Base-by-base conservation (phyloP, 345 rosid genomes). In the Lepidium sativum region DNA sequence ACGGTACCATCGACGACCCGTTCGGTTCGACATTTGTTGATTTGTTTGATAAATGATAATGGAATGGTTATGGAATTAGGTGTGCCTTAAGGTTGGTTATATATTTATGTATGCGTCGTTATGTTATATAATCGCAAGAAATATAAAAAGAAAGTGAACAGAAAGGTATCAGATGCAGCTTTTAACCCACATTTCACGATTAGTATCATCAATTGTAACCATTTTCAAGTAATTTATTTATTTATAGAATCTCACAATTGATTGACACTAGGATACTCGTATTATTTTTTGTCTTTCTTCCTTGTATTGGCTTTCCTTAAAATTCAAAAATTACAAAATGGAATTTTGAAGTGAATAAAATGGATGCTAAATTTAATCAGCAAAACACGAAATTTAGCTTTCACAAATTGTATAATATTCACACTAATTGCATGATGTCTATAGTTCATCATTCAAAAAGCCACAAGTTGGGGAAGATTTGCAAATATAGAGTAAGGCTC, bases 1-100 rank as follows among this genome's bases (percentile, higher is more conserved):
- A 58, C 59, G 72, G 51, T 57, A 68, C 65, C 65, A 68, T 10
- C 65, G 32, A 68, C 72, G 72, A 68, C 41, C 51, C 8, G 72
- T 13, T 40, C 18, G 71, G 25, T 47, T 58, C 52, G 66, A 68
- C 72, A 68, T 68, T 38, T 12, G 2, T 56, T 35, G 54, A 12
- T 34, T 8, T 10, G 38, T 23, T 31, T 34, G n/a, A 23, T 35
- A 8, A 27, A 29, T 29, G 29, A 3, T 43, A 15, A 31, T 29
- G 32, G n/a, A n/a, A n/a, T n/a, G n/a, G n/a, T n/a, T n/a, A n/a
- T n/a, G n/a, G 64, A 8, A 35, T 58, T 8, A 8, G 41, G 49
- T 56, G 11, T 34, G 51, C 15, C 31, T 38, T 37, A 38, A 25
- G 16, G 42, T 13, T 23, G 32, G 23, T 35, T 25, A 47, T 57